Evolutionary conservation across 2,329 filamentous ascomycete species (phyloP).

Genomic region (Clathrospora elynae): DNA sequence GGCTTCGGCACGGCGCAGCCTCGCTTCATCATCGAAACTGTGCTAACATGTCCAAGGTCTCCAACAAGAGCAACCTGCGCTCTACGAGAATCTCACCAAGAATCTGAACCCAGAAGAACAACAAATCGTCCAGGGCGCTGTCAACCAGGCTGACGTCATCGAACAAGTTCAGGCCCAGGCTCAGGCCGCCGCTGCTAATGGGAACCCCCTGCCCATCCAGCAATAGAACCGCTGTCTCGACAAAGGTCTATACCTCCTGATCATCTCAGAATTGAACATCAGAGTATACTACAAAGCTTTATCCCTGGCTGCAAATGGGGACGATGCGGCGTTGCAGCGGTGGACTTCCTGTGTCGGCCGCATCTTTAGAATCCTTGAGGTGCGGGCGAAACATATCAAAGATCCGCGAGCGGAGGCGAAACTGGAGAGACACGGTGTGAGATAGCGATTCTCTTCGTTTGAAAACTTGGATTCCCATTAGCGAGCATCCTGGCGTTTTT

Average conservation of each 20-base stretch:
- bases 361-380: too few species aligned
- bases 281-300: too few species aligned
- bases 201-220: slow-evolving; percentile 25
- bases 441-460: slow-evolving; percentile 3
- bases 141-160: slow-evolving; percentile 70
- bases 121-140: slow-evolving; percentile 75
- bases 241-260: slow-evolving; percentile 1
- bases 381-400: too few species aligned
- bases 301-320: too few species aligned
- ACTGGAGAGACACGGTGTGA: too few species aligned
- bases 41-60: slow-evolving; percentile 65
- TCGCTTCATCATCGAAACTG: too few species aligned
- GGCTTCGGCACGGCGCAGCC: too few species aligned
- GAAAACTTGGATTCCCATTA: slow-evolving; percentile 38
- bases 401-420: too few species aligned
- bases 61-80: slow-evolving; percentile 87
- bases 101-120: slow-evolving; percentile 82
- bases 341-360: too few species aligned
- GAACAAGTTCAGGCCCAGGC: slow-evolving; percentile 35
- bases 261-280: too few species aligned
- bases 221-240: slow-evolving; percentile 18
- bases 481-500: slow-evolving; percentile 44
- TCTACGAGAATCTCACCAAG: slow-evolving; percentile 80
- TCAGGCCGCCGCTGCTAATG: slow-evolving; percentile 29
- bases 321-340: too few species aligned